Percentiles rank a stretch among this genome's conserved stretches.
phyloP scores from a whole-genome alignment of 2,329 filamentous ascomycete species.

The Colletotrichum graminicola region DNA sequence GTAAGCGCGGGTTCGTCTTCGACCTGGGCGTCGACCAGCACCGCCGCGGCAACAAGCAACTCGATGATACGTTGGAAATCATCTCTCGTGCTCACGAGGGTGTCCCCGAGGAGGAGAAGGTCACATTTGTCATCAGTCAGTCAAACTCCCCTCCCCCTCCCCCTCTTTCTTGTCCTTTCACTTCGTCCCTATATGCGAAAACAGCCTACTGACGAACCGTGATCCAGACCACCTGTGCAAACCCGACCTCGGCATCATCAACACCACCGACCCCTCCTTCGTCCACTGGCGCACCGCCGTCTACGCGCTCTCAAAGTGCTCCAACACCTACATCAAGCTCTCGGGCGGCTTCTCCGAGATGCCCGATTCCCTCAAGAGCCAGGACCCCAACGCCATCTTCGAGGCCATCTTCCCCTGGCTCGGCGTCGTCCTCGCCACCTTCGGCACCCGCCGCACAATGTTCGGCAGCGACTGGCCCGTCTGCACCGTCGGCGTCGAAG shows the following conservation, averaged over 20 bases:
- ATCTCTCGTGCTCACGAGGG: conserved; percentile 74
- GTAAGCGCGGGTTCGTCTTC: conserved; percentile 75
- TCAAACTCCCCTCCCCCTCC: conserved; percentile 38
- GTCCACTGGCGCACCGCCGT: conserved; percentile 78
- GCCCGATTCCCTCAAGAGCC: conserved; percentile 64
- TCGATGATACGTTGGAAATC: conserved; percentile 78
- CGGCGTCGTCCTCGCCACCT: conserved; percentile 77
- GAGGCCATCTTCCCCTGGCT: conserved; percentile 77
- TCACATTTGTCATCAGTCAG: conserved; percentile 78
- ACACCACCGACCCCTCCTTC: conserved; percentile 69
- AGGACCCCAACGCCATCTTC: conserved; percentile 69
- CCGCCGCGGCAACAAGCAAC: conserved; percentile 78
- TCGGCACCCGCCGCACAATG: conserved; percentile 81
- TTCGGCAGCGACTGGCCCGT: conserved; percentile 96
- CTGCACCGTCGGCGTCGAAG: conserved; percentile 72
- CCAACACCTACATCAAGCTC: conserved; percentile 88
- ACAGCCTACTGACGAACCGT: conserved; percentile 4
- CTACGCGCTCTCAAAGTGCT: conserved; percentile 73
- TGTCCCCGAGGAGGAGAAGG: conserved; percentile 69
- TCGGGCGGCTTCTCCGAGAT: conserved; percentile 86
- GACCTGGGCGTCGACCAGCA: conserved; percentile 88
- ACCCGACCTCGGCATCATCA: conserved; percentile 78
- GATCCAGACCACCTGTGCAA: conserved; percentile 87
- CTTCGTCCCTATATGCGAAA: background rate
- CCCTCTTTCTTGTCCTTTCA: background rate